Evolutionary conservation across 805 yeast genomes (phyloP).

Genomic region (Starmerella gropengiesseri): DNA sequence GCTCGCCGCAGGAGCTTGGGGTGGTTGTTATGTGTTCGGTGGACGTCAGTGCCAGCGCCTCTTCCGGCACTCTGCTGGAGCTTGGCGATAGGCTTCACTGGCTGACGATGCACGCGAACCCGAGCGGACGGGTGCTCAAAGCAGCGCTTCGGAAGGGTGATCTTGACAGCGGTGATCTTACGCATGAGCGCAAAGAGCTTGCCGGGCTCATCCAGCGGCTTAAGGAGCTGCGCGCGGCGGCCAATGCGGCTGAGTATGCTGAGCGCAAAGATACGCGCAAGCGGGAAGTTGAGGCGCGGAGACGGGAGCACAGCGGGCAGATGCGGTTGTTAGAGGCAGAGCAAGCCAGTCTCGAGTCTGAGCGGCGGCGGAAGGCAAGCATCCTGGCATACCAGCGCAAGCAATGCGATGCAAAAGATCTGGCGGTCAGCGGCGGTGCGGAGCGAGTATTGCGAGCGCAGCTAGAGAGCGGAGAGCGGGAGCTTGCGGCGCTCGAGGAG

Average conservation of each 20-base stretch:
- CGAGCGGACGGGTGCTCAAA: background rate
- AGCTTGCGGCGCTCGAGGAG: background rate
- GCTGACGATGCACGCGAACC: background rate
- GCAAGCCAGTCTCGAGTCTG: background rate
- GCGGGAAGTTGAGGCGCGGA: background rate
- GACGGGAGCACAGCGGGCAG: background rate
- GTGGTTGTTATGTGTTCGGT: background rate
- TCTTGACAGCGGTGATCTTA: background rate
- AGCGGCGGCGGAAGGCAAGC: background rate
- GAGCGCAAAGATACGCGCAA: background rate
- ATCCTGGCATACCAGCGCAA: background rate
- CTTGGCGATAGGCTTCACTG: background rate
- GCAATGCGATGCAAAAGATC: background rate
- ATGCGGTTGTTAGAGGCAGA: background rate
- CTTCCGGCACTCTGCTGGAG: background rate
- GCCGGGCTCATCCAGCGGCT: background rate
- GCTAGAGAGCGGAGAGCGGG: background rate
- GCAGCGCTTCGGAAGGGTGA: background rate
- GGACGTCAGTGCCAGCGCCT: background rate
- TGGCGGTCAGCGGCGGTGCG: background rate
- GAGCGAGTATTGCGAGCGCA: background rate
- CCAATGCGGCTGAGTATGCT: constrained; percentile 2
- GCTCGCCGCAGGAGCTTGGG: background rate
- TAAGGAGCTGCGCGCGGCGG: background rate
- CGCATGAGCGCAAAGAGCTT: background rate